These are phyloP conservation scores for Microbotryomycetes sp. DNA, from an alignment of 1,284 basidiomycete genomes.

Conservation along the genomic window DNA sequence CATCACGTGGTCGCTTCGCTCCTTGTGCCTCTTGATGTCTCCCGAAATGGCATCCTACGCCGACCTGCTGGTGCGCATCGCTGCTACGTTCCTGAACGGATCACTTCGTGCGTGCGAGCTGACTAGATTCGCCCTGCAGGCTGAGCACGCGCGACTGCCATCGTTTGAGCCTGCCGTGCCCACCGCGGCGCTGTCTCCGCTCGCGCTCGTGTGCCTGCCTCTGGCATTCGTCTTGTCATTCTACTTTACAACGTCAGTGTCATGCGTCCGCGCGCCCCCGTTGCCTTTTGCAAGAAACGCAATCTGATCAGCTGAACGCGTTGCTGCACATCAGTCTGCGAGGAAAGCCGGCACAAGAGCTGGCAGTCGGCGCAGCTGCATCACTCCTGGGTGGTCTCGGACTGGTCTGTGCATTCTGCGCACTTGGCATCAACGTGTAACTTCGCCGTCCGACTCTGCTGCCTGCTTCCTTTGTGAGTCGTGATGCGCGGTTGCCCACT, in stretches of 20 bases:
- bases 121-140: constrained; percentile 46
- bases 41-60: neutral
- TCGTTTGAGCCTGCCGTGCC: constrained; percentile 63
- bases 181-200: constrained; percentile 56
- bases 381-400: constrained; percentile 12
- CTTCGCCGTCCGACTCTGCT: no score
- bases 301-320: neutral
- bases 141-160: constrained; percentile 50
- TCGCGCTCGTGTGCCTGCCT: constrained; percentile 64
- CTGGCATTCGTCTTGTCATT: constrained; percentile 72
- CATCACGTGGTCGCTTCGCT: neutral
- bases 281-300: neutral
- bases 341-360: constrained; percentile 1
- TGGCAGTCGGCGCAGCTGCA: constrained; percentile 7
- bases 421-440: constrained; percentile 13
- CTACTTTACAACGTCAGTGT: constrained; percentile 74
- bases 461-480: no score
- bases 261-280: neutral
- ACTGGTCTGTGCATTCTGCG: constrained; percentile 18
- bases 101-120: neutral
- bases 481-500: no score
- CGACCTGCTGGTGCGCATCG: neutral
- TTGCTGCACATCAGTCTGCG: neutral
- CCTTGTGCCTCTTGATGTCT: neutral
- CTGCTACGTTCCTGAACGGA: neutral